A percentile compares a stretch with the other conserved stretches of the same genome.
These are phyloP conservation scores for Teratosphaeria viscida DNA, from an alignment of 2,329 filamentous ascomycete species.

Conservation along the genomic window DNA sequence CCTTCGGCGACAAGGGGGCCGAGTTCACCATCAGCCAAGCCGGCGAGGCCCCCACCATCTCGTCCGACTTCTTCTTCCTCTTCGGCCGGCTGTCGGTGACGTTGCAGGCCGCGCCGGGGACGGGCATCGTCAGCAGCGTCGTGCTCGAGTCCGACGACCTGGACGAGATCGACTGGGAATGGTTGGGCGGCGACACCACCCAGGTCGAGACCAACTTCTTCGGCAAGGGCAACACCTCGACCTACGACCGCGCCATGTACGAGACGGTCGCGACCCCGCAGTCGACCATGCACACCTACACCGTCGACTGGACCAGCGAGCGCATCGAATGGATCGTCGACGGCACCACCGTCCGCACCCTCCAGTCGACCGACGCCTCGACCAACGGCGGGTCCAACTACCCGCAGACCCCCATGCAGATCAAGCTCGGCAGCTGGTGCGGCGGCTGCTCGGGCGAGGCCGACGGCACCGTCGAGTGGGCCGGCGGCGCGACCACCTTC, in stretches of 20 bases:
- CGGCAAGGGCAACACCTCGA: constrained; percentile 59
- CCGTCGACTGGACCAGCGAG: constrained; percentile 60
- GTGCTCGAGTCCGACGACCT: constrained; percentile 84
- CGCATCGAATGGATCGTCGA: constrained; percentile 61
- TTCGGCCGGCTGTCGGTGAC: constrained; percentile 71
- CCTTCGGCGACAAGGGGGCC: constrained; percentile 53
- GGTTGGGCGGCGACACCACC: constrained; percentile 43
- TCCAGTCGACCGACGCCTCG: constrained; percentile 53
- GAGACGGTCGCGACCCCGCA: constrained; percentile 48
- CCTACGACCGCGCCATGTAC: constrained; percentile 59
- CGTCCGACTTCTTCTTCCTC: constrained; percentile 74
- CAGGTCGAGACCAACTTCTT: constrained; percentile 72
- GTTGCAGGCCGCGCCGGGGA: constrained; percentile 76
- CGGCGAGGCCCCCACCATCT: constrained; percentile 68
- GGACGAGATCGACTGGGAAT: constrained; percentile 74
- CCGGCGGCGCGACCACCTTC: constrained; percentile 45
- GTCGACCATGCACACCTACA: constrained; percentile 57
- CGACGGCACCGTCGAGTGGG: constrained; percentile 56
- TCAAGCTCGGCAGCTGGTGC: constrained; percentile 62
- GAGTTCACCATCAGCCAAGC: constrained; percentile 60
- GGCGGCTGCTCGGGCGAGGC: constrained; percentile 38
- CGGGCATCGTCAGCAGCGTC: constrained; percentile 84
- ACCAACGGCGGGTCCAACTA: constrained; percentile 55
- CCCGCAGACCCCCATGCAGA: constrained; percentile 67
- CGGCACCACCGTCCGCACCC: constrained; percentile 54